These are phyloP conservation scores for Boechera retrofracta DNA, from an alignment of 345 rosid species.

Conservation along the genomic window DNA sequence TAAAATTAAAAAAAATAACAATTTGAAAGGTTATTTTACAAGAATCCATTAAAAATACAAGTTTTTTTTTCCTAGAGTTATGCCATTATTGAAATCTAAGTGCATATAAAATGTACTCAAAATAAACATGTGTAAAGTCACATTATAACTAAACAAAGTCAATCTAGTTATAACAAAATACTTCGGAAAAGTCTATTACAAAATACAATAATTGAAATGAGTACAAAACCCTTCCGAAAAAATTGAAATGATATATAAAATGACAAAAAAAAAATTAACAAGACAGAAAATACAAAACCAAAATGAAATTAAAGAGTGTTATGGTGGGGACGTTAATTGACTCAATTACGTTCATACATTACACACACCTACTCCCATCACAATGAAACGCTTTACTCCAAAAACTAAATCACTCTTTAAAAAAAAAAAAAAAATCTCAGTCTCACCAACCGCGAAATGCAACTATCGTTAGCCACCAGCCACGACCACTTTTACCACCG, in stretches of 20 bases:
- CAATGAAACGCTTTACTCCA: constrained; percentile 40
- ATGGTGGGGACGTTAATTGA: constrained; percentile 42
- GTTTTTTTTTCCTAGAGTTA: not conserved
- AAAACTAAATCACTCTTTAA: not conserved
- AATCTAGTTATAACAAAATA: not conserved
- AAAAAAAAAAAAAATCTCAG: constrained; percentile 27
- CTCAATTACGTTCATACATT: constrained; percentile 43
- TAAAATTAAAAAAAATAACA: too few relatives aligned
- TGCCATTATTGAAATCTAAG: not conserved
- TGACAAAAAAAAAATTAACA: constrained; percentile 20
- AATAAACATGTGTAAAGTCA: too few relatives aligned
- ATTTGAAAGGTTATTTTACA: too few relatives aligned
- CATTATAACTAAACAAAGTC: not conserved
- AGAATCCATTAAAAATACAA: too few relatives aligned
- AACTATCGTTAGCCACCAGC: constrained; percentile 46
- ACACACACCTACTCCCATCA: constrained; percentile 47
- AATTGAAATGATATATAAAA: constrained; percentile 4
- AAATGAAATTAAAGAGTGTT: constrained; percentile 20
- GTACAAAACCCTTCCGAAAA: not conserved
- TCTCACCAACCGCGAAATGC: constrained; percentile 49
- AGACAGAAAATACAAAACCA: not conserved
- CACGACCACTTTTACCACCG: constrained; percentile 45
- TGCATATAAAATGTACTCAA: too few relatives aligned
- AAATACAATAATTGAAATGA: not conserved
- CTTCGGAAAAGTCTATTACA: not conserved